Evolutionary conservation across 495 filamentous ascomycete genomes (phyloP), one percentile per base, ranked within the genome.

Genomic region (Penicillium taxi): DNA sequence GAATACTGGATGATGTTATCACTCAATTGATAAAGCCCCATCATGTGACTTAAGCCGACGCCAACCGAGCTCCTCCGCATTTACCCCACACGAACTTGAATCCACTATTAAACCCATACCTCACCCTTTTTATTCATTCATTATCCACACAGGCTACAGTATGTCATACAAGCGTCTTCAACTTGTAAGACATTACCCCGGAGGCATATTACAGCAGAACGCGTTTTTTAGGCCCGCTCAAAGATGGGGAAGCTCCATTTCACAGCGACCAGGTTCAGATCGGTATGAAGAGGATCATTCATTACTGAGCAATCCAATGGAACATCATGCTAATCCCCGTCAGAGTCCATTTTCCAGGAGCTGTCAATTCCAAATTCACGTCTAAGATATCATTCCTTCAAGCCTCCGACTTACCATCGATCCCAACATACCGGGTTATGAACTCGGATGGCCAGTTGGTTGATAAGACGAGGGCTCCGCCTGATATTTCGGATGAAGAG

Each of bases 301-400:
- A 12, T 20, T 4, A 9, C 18, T 26, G 4, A 1, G 6, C 14
- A 12, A 23, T 19, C 20, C 0, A 15, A 13, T 19, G 3, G 2
- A 32, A 16, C 32, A 44, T 42, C 40, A 21, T 51, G 12, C 24
- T n/a, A n/a, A n/a, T 17, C 23, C 4, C 3, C 0, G 44, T 0
- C 15, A 83, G 79, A 46, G 86, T 98, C 26, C 79, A 80, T 23
- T 99, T 99, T 45, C 91, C 91, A 0, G 91, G 91, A n/a, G 93
- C 93, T 0, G 73, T 99, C 18, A 84, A 93, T 59, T 91, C 84
- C 61, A 83, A 85, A 39, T 96, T 99, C 59, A 94, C 83, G 3
- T 78, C 76, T 42, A 62, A 73, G 4, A 79, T 96, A 56, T 56
- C 66, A 15, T 96, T 96, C 60, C 72, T 82, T 31, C 69, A 75